Evolutionary conservation across 1,139 yeast species (phyloP), one percentile per base, ranked within the genome.

Genomic region (Candida sanyaensis): DNA sequence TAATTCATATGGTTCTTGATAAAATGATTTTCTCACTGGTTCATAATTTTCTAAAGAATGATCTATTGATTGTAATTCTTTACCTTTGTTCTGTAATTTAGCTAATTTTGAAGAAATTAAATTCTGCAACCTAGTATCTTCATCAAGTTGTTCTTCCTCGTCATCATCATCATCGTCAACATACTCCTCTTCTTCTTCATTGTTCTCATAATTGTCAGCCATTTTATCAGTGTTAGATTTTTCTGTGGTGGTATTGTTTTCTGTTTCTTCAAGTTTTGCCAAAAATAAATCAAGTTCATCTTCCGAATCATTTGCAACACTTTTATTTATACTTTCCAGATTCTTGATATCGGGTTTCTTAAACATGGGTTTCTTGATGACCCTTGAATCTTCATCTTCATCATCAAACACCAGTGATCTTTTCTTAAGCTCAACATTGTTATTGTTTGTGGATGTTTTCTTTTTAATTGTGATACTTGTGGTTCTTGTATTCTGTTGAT

Each of bases 1-100:
- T 1, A 86, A 59, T 41, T 84, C 85, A n/a, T 73, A 75, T 1
- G 88, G 80, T 55, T 86, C 92, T 1, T 69, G 69, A 57, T 89
- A 88, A 56, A 92, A 86, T 11, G 68, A 55, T 59, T 86, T 89
- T 12, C 80, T 61, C 58, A 92, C 83, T 0, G 83, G 77, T 37
- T 71, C 76, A 47, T 83, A 76, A 7, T 73, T 63, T 43, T 81
- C 64, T 50, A 64, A 54, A 41, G 78, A 52, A 64, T 84, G 83
- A 53, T 83, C 80, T 48, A 75, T 55, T 0, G 42, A 52, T n/a
- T 57, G 56, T 17, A 75, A 57, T 30, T 64, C 66, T 49, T 74
- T 75, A 24, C 68, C 73, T 36, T 65, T 65, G 43, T 68, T 70
- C 42, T 66, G 70, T 17, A 73, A 58, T 47, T 68, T 71, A 37